These are phyloP conservation scores for Aspergillus luchuensis DNA, from an alignment of 2,329 filamentous ascomycete genomes.

Conservation along the genomic window DNA sequence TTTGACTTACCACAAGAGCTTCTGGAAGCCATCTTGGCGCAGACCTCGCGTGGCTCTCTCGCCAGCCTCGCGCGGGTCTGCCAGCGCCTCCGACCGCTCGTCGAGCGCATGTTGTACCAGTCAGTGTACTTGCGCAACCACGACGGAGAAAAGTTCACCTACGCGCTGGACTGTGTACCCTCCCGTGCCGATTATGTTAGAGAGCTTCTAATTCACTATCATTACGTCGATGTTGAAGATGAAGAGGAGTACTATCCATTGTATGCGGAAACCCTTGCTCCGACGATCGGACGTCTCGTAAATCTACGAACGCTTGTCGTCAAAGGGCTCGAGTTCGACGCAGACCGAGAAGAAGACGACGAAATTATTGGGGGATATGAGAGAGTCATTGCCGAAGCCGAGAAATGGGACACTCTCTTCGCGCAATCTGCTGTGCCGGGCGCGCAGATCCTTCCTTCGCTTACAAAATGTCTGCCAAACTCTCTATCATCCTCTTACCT, in stretches of 20 bases:
- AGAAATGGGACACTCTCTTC: slow-evolving; percentile 4
- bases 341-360: background rate
- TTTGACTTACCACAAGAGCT: slow-evolving; percentile 2
- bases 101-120: slow-evolving; percentile 3
- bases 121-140: slow-evolving; percentile 9
- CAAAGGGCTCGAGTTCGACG: slow-evolving; percentile 11
- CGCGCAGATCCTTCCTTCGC: background rate
- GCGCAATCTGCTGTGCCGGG: background rate
- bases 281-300: slow-evolving; percentile 2
- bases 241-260: slow-evolving; percentile 8
- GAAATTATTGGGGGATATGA: background rate
- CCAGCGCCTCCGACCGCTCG: background rate
- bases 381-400: background rate
- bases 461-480: slow-evolving; percentile 4
- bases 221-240: slow-evolving; percentile 1
- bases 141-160: background rate
- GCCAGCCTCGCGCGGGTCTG: slow-evolving; percentile 5
- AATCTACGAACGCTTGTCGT: slow-evolving; percentile 4
- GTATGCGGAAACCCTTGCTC: slow-evolving; percentile 1
- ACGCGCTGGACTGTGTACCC: background rate
- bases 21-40: background rate
- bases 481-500: background rate
- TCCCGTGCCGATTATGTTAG: background rate
- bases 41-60: background rate
- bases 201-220: slow-evolving; percentile 9